phyloP scores from a whole-genome alignment of 345 rosid genomes.

The Corchorus olitorius region DNA sequence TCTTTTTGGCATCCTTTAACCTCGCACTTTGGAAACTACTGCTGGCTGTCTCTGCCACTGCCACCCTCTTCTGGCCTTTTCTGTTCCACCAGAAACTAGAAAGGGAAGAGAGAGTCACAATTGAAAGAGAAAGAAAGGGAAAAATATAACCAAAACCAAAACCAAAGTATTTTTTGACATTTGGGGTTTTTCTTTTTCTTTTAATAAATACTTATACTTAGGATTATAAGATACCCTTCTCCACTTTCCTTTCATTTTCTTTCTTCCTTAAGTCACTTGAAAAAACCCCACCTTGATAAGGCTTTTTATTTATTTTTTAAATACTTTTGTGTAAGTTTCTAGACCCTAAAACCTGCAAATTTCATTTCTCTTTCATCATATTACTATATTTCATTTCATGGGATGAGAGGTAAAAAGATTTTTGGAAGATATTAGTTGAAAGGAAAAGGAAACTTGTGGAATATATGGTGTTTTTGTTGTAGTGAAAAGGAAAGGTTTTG shows the following conservation, averaged over 20 bases:
- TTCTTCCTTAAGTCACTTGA: constrained; percentile 14
- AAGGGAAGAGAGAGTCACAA: constrained; percentile 7
- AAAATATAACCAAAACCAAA: neutral
- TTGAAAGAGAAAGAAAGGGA: constrained; percentile 13
- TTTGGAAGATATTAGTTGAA: neutral
- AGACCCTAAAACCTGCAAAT: neutral
- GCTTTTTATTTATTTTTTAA: neutral
- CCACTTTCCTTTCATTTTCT: constrained; percentile 37
- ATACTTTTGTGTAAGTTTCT: neutral
- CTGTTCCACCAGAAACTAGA: constrained; percentile 14
- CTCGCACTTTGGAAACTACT: constrained; percentile 38
- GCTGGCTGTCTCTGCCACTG: constrained; percentile 9
- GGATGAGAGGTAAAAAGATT: neutral
- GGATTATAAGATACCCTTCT: constrained; percentile 13
- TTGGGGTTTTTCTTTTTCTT: neutral
- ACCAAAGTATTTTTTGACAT: neutral
- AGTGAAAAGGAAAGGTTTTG: constrained; percentile 8
- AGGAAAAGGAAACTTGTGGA: constrained; percentile 17
- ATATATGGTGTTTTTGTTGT: neutral
- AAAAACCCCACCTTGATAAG: neutral
- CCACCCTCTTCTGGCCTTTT: constrained; percentile 25
- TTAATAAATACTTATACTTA: neutral
- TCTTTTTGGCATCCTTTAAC: constrained; percentile 38
- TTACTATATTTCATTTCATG: neutral
- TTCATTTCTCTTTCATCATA: neutral